Percentiles rank a stretch among this genome's conserved stretches.
Evolutionary conservation across 768 basidiomycete species (phyloP).

Genomic region (Tephrocybe sp.): DNA sequence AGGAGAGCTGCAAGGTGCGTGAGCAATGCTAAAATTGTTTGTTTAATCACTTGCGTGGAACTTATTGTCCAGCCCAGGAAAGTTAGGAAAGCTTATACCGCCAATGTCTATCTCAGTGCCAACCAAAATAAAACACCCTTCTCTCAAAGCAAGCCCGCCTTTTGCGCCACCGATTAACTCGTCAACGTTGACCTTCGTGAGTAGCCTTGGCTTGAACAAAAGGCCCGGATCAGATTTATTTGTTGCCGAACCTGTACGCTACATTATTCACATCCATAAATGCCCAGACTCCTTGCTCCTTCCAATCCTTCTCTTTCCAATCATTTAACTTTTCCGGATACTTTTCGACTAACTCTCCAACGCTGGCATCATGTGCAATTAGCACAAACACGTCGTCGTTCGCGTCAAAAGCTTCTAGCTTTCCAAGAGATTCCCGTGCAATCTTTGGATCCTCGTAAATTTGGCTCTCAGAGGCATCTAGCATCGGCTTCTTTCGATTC

Average conservation of each 20-base stretch:
- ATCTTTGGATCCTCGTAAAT: background rate
- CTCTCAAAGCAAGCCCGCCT: no score
- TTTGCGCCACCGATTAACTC: no score
- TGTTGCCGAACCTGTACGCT: background rate
- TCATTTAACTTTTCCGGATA: background rate
- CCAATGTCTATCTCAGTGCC: no score
- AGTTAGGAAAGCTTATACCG: no score
- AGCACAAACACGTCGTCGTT: constrained; percentile 7
- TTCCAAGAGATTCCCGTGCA: background rate
- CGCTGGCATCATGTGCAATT: background rate
- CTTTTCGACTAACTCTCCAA: background rate
- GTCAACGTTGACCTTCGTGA: no score
- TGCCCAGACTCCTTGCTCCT: background rate
- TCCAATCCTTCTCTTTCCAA: constrained; percentile 1
- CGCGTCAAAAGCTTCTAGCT: constrained; percentile 1
- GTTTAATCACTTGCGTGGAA: no score
- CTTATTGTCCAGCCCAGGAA: no score
- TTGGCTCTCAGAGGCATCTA: background rate
- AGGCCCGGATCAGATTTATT: no score
- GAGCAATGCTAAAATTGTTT: no score
- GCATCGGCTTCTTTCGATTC: background rate
- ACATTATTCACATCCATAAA: background rate
- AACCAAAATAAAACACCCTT: no score
- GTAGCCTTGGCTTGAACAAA: no score
- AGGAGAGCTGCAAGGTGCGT: no score